Base-by-base conservation (phyloP, 805 yeast genomes). In the Kuraishia cidri region DNA sequence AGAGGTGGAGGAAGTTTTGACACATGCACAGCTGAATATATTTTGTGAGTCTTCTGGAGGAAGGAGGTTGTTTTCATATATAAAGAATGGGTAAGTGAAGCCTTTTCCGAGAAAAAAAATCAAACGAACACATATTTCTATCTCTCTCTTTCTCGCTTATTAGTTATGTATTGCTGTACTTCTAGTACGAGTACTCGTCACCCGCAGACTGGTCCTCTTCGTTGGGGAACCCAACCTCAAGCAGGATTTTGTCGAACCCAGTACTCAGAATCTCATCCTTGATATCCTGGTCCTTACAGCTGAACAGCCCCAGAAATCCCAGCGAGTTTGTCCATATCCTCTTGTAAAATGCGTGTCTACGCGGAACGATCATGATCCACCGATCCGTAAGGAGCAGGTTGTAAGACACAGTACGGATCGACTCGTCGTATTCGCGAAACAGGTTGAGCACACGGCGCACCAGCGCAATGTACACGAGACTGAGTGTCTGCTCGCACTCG, bases 281-380 rank as follows among this genome's bases (percentile, higher is more conserved):
- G 19, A 69, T 58, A 30, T 74, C 75, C 34, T 72, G 68, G 46
- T 78, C 66, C 53, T 84, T 88, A 32, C 87, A 88, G 36, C 83
- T 65, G 31, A 88, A 50, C 41, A 90, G 55, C 2, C 97, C 97
- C 39, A 83, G 63, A 37, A 72, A 73, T 0, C 94, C 97, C 29
- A 86, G 70, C 0, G 95, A 68, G 50, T 90, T 90, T 43, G 87
- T 68, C 37, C 90, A 81, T 20, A 78, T 56, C 6, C 61, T 62
- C 27, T 67, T 64, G 46, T 65, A 76, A 31, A 58, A 61, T 2
- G 80, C 78, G 12, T 51, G 46, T 2, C 79, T 62, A 47, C 97
- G 71, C 12, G 98, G 97, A n/a, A 87, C 79, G 15, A 83, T 54
- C 72, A 87, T 72, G 58, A 90, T 72, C 84, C 92, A 90, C 33